Evolutionary conservation across 352 stramenopile genomes (phyloP).

Genomic region (Pythium coloratum): DNA sequence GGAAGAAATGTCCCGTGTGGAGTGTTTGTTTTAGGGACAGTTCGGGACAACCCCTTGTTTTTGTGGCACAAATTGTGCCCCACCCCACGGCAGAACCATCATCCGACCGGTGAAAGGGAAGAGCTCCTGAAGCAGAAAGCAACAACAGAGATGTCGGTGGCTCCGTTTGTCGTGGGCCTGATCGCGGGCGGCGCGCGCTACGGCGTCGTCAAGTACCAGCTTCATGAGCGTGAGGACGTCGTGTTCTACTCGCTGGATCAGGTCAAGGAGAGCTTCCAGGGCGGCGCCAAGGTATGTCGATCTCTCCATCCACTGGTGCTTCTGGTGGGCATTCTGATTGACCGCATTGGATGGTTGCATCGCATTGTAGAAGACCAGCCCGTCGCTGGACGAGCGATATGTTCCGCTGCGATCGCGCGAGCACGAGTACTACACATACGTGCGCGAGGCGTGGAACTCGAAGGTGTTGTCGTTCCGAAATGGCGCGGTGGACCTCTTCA

Average conservation of each 20-base stretch:
- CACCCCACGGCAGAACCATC: constrained; percentile 16
- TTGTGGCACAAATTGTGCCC: constrained; percentile 13
- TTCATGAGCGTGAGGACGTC: constrained; percentile 67
- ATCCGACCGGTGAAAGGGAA: neutral
- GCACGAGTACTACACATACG: constrained; percentile 82
- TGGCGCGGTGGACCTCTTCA: constrained; percentile 53
- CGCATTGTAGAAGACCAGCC: constrained; percentile 14
- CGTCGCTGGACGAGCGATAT: constrained; percentile 50
- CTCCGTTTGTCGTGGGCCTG: constrained; percentile 68
- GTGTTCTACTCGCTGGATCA: constrained; percentile 67
- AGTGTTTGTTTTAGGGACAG: constrained; percentile 1
- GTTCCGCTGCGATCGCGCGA: constrained; percentile 62
- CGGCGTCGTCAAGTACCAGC: constrained; percentile 65
- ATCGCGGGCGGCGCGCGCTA: constrained; percentile 65
- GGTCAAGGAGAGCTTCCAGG: constrained; percentile 62
- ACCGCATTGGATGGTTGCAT: neutral
- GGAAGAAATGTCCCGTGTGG: neutral
- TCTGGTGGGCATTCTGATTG: neutral
- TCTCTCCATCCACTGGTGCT: neutral
- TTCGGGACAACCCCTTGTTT: constrained; percentile 21
- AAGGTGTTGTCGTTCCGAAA: constrained; percentile 66
- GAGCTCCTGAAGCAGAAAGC: constrained; percentile 13
- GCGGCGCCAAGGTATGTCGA: constrained; percentile 29
- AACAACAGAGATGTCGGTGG: constrained; percentile 48
- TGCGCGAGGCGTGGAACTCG: constrained; percentile 71